Conservation (phyloP, 2,329 filamentous ascomycete genomes). For the Calonectria honghensis region DNA sequence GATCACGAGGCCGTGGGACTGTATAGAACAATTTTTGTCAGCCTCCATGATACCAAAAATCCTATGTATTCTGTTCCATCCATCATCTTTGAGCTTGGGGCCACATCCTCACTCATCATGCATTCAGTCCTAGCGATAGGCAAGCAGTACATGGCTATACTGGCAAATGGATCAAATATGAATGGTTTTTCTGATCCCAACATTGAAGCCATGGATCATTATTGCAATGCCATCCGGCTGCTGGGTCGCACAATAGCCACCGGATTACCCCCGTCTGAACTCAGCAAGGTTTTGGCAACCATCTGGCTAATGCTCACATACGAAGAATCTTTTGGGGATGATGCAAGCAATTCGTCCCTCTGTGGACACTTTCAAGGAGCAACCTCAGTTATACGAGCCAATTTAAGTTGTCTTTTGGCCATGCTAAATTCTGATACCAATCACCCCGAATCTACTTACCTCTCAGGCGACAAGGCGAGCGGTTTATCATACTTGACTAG, state of each 20-base stretch:
- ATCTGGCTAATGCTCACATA: constrained; percentile 18
- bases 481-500: constrained; percentile 13
- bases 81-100: constrained; percentile 13
- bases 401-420: background rate
- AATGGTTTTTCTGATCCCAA: background rate
- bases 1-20: constrained; percentile 13
- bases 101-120: constrained; percentile 21
- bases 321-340: constrained; percentile 22
- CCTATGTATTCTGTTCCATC: constrained; percentile 19
- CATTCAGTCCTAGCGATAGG: constrained; percentile 18
- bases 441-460: fast-evolving
- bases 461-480: background rate
- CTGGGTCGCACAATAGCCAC: background rate
- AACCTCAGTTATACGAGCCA: background rate
- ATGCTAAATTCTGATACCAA: background rate
- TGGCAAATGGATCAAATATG: background rate
- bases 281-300: constrained; percentile 6
- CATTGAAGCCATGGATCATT: constrained; percentile 7
- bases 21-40: constrained; percentile 19
- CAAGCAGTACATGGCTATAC: constrained; percentile 6
- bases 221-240: constrained; percentile 13
- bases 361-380: constrained; percentile 1
- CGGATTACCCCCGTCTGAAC: background rate
- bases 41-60: constrained; percentile 26
- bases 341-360: background rate